phyloP scores from a whole-genome alignment of 2,329 filamentous ascomycete species.

The Colletotrichum neosansevieriae region DNA sequence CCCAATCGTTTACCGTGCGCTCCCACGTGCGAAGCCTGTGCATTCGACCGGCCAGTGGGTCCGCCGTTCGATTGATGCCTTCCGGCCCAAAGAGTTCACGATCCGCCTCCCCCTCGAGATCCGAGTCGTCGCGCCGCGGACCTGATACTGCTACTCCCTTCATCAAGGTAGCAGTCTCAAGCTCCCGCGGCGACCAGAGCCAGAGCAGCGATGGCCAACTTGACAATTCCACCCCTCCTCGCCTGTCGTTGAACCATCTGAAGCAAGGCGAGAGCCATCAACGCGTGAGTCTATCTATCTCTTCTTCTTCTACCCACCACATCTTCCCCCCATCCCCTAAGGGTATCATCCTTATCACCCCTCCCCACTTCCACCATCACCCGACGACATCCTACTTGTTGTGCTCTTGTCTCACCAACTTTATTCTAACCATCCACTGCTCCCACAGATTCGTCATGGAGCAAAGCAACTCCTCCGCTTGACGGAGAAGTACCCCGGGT shows the following conservation, averaged over 20 bases:
- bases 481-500: slow-evolving; percentile 18
- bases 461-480: slow-evolving; percentile 27
- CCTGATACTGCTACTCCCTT: background rate
- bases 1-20: slow-evolving; percentile 14
- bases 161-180: background rate
- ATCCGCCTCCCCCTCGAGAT: slow-evolving; percentile 31
- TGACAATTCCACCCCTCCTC: slow-evolving; percentile 1
- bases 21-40: slow-evolving; percentile 19
- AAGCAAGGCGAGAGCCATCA: slow-evolving; percentile 37
- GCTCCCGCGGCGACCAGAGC: background rate
- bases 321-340: background rate
- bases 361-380: background rate
- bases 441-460: slow-evolving; percentile 22
- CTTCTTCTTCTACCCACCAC: too few relatives aligned
- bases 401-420: background rate
- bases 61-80: slow-evolving; percentile 38
- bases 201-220: slow-evolving; percentile 16
- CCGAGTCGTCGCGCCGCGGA: slow-evolving; percentile 16
- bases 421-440: background rate
- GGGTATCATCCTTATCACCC: slow-evolving; percentile 9
- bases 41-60: slow-evolving; percentile 14
- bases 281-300: slow-evolving; percentile 5
- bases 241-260: slow-evolving; percentile 32
- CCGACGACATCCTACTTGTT: background rate
- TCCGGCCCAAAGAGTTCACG: slow-evolving; percentile 33